phyloP scores from a whole-genome alignment of 345 rosid genomes.

The Limnanthes douglasii region DNA sequence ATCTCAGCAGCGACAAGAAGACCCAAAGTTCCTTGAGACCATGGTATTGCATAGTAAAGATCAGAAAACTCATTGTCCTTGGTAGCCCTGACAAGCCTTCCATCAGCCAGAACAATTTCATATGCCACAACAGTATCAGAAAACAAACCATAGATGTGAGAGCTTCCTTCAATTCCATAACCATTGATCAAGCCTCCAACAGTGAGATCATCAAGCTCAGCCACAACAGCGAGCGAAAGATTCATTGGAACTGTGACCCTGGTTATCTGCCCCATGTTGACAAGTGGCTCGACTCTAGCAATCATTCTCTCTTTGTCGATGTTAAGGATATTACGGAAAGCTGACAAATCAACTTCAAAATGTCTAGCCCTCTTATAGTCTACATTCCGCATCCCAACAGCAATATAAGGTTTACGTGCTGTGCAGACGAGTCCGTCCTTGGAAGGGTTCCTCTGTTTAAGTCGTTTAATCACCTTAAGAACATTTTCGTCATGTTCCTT shows the following conservation, averaged over 20 bases:
- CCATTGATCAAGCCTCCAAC: conserved; percentile 99
- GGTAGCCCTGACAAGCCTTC: conserved; percentile 82
- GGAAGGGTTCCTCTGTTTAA: conserved; percentile 59
- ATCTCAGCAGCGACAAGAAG: conserved; percentile 91
- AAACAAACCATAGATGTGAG: conserved; percentile 88
- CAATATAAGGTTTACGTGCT: conserved; percentile 97
- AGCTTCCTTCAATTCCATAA: conserved; percentile 98
- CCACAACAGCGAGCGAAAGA: conserved; percentile 92
- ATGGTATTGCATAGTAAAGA: conserved; percentile 85
- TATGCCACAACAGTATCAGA: conserved; percentile 95
- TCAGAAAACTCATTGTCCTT: conserved; percentile 86
- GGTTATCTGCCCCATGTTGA: conserved; percentile 95
- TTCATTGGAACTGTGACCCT: conserved; percentile 85
- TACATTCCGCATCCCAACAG: conserved; percentile 98
- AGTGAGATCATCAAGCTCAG: conserved; percentile 98
- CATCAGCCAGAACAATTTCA: conserved; percentile 84
- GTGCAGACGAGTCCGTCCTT: conserved; percentile 99
- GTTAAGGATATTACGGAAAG: conserved; percentile 68
- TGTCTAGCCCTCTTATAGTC: conserved; percentile 96
- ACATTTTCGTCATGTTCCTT: conserved; percentile 94
- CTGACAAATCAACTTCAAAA: conserved; percentile 86
- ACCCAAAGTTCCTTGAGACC: conserved; percentile 99
- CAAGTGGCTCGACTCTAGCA: conserved; percentile 97
- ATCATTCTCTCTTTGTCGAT: conserved; percentile 75
- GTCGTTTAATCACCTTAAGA: conserved; percentile 65